Evolutionary conservation across 2,329 filamentous ascomycete species (phyloP).

Genomic region (Penicillium sp.): DNA sequence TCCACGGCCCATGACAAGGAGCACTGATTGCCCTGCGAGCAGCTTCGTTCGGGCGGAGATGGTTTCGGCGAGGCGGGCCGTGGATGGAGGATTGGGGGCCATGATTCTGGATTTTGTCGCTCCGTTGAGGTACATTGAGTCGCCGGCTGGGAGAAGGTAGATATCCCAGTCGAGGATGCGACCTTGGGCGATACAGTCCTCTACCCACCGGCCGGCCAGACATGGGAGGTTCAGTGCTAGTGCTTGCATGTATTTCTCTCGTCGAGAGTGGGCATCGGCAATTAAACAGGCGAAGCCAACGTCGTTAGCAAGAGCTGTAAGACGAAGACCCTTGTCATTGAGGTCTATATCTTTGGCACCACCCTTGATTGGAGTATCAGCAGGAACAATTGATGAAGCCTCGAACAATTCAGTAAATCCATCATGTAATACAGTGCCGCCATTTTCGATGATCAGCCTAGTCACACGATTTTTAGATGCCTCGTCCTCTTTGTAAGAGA

Average conservation of each 20-base stretch:
- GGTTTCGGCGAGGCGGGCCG: constrained; percentile 57
- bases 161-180: constrained; percentile 69
- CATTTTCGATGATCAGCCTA: constrained; percentile 64
- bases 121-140: constrained; percentile 72
- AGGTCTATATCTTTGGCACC: constrained; percentile 13
- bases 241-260: constrained; percentile 91
- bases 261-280: constrained; percentile 79
- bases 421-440: constrained; percentile 67
- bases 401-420: constrained; percentile 84
- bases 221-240: constrained; percentile 86
- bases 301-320: constrained; percentile 54
- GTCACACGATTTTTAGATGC: constrained; percentile 58
- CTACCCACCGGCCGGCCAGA: constrained; percentile 76
- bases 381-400: constrained; percentile 29
- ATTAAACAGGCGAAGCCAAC: constrained; percentile 81
- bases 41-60: constrained; percentile 62
- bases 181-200: constrained; percentile 63
- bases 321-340: constrained; percentile 43
- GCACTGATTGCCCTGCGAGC: constrained; percentile 62
- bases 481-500: constrained; percentile 66
- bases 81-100: constrained; percentile 56
- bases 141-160: constrained; percentile 82
- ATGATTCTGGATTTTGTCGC: constrained; percentile 74
- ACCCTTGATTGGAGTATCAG: constrained; percentile 31
- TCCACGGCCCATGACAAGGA: constrained; percentile 68